phyloP scores from a whole-genome alignment of 345 rosid species.

The Geranium brycei region DNA sequence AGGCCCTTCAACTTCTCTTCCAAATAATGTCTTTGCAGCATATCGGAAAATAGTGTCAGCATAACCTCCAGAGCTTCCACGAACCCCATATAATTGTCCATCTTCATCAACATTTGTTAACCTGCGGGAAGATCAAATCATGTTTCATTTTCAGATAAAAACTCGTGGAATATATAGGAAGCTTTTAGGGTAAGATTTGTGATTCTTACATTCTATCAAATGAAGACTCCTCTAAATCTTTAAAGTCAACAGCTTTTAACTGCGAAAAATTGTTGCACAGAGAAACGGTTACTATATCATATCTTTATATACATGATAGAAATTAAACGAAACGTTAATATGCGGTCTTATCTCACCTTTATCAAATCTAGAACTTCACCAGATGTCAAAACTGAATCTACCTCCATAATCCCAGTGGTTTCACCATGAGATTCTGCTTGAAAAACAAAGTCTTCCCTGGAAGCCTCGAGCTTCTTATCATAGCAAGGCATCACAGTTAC shows the following conservation, averaged over 20 bases:
- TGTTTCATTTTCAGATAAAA: not conserved
- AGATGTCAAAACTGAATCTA: conserved; percentile 88
- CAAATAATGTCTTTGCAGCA: conserved; percentile 62
- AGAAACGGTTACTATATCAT: not conserved
- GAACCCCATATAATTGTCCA: conserved; percentile 71
- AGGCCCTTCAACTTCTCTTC: conserved; percentile 49
- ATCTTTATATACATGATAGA: not conserved
- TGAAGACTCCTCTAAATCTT: conserved; percentile 53
- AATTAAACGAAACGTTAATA: conserved; percentile 5
- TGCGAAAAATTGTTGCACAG: conserved; percentile 18
- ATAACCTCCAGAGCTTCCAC: conserved; percentile 91
- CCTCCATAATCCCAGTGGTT: conserved; percentile 37
- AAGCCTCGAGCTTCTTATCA: conserved; percentile 95
- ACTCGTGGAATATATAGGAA: not conserved
- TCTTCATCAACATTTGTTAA: conserved; percentile 65
- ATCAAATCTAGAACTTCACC: conserved; percentile 83
- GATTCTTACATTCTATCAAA: conserved; percentile 60
- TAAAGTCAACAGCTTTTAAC: conserved; percentile 61
- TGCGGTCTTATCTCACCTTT: conserved; percentile 31
- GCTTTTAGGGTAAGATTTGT: not conserved
- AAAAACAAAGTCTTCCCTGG: conserved; percentile 72
- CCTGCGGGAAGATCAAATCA: conserved; percentile 22
- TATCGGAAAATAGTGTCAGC: conserved; percentile 61
- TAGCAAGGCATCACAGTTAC: conserved; percentile 96
- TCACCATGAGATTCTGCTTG: conserved; percentile 31